phyloP scores from a whole-genome alignment of 2,329 filamentous ascomycete genomes.

The Calonectria pseudoreteaudii region DNA sequence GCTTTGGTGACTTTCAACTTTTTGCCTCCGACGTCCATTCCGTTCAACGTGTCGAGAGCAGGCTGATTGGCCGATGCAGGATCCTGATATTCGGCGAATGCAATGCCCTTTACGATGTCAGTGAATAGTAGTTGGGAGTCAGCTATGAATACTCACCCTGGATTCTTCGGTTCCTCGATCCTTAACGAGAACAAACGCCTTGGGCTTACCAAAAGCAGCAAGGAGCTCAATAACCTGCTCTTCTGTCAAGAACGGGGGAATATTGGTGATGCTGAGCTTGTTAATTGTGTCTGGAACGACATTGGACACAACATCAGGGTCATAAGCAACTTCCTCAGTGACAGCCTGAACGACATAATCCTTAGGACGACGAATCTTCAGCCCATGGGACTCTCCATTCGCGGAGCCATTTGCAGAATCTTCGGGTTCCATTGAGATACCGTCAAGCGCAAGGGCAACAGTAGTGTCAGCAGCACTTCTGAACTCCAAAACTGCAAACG shows the following conservation, averaged over 20 bases:
- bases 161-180: constrained; percentile 88
- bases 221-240: constrained; percentile 93
- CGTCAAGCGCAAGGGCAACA: constrained; percentile 89
- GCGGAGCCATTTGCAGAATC: constrained; percentile 66
- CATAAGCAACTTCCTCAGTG: constrained; percentile 77
- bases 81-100: constrained; percentile 95
- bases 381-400: constrained; percentile 66
- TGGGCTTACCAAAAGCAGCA: constrained; percentile 90
- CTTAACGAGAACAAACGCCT: constrained; percentile 91
- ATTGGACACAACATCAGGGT: constrained; percentile 81
- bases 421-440: constrained; percentile 85
- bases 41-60: constrained; percentile 90
- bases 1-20: constrained; percentile 88
- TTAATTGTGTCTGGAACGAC: constrained; percentile 91
- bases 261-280: constrained; percentile 93
- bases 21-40: constrained; percentile 91
- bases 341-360: constrained; percentile 95
- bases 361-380: constrained; percentile 88
- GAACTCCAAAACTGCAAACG: constrained; percentile 92
- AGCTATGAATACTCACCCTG: constrained; percentile 70
- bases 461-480: constrained; percentile 89
- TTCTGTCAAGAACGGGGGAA: constrained; percentile 88
- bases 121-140: constrained; percentile 4
- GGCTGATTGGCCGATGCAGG: constrained; percentile 77
- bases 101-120: constrained; percentile 77